Base-by-base conservation (phyloP, 2,329 filamentous ascomycete genomes). In the Tolypocladium cylindrosporum region DNA sequence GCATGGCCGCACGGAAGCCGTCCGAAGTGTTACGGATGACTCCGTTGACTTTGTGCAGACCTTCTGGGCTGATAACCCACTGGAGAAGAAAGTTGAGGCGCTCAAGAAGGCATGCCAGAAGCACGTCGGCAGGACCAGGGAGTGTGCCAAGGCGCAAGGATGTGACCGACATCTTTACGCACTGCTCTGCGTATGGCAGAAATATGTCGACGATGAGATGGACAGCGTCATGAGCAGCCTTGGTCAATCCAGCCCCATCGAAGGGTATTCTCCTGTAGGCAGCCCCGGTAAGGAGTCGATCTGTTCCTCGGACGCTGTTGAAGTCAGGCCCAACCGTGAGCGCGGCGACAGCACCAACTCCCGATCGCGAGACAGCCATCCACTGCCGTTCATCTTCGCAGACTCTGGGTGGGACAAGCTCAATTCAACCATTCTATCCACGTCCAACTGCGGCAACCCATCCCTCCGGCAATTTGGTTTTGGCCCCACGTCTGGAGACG, bases 361-460 rank as follows among this genome's bases (percentile, higher is more conserved):
- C 50, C 75, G 79, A 58, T 76, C 77, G 41, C 69, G 71, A 41
- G 72, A 75, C 66, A 58, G 78, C 66, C 68, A 79, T 68, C 68
- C 77, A 58, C 80, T 93, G 66, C 94, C 94, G 0, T 77, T 86
- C 7, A 81, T 99, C 58, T 99, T 97, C 71, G 86, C 87, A 54
- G 94, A 99, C 68, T 66, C 82, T 1, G 94, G 93, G 54, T 99
- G 92, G 91, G 93, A 97, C 72, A 92, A 89, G 70, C 83, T 97
- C 63, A 97, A 97, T 77, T 95, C 84, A 62, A 97, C 93, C 10
- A 90, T 97, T 62, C 78, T 99, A 43, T 96, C 90, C 8, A 97
- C 94, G 0, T 97, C 92, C n/a, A 99, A 99, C 78, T 99, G 94
- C 73, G 94, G 94, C 59, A 99, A 97, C 73, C 94, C 94, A 0